Percentiles rank a stretch among this genome's conserved stretches.
phyloP scores from a whole-genome alignment of 768 basidiomycete species.

The Lactarius sp. region DNA sequence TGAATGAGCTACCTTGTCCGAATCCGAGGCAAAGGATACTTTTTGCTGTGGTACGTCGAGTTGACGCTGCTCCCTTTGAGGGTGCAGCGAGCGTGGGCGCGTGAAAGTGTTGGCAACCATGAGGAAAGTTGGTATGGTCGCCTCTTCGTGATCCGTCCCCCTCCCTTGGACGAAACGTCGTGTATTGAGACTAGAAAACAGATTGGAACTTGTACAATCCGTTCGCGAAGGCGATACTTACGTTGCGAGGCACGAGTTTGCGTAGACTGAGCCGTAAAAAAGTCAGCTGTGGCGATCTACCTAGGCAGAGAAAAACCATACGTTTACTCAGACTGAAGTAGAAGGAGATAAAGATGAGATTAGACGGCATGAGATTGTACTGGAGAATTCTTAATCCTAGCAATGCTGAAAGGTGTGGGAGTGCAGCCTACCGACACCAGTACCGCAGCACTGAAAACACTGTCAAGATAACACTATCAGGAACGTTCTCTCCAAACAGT shows the following conservation, averaged over 20 bases:
- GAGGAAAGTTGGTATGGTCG: constrained; percentile 23
- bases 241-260: constrained; percentile 26
- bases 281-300: neutral
- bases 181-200: constrained; percentile 17
- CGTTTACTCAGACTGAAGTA: constrained; percentile 63
- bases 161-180: constrained; percentile 23
- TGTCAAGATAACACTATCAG: constrained; percentile 24
- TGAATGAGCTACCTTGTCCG: constrained; percentile 13
- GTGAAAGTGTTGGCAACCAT: constrained; percentile 24
- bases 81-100: neutral
- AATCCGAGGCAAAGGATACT: constrained; percentile 15
- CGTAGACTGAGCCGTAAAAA: constrained; percentile 18
- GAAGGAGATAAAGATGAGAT: constrained; percentile 54
- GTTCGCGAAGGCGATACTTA: neutral
- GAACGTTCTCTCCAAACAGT: constrained; percentile 1
- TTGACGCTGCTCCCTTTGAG: neutral
- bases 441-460: constrained; percentile 46
- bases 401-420: neutral
- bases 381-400: constrained; percentile 28
- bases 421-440: constrained; percentile 46
- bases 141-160: constrained; percentile 24
- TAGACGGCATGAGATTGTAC: constrained; percentile 52
- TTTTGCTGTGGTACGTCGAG: constrained; percentile 6
- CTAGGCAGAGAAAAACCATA: neutral
- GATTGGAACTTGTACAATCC: neutral